Conservation (phyloP, 2,329 filamentous ascomycete species). For the Cryphonectria naterciae region DNA sequence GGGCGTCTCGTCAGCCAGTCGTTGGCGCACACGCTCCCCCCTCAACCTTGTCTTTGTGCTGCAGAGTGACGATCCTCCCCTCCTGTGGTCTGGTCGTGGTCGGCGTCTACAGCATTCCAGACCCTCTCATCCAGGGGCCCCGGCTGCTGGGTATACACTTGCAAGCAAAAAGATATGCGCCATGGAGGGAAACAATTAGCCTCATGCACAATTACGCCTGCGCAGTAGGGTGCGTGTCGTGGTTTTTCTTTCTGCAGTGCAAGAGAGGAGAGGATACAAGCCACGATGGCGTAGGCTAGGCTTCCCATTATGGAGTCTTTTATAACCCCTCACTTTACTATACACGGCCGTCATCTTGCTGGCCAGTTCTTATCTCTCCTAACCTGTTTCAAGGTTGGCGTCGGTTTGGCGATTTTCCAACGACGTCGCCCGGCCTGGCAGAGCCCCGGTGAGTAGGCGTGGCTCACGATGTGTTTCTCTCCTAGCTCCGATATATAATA, state of each 20-base stretch:
- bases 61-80: not conserved
- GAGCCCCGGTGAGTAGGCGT: not conserved
- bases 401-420: constrained; percentile 4
- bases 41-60: not conserved
- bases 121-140: no score
- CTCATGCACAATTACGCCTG: constrained; percentile 15
- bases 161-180: not conserved
- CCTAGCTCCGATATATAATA: constrained; percentile 18
- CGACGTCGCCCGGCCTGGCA: constrained; percentile 6
- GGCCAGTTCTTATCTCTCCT: constrained; percentile 13
- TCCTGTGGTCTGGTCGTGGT: not conserved
- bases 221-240: not conserved
- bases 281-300: constrained; percentile 1
- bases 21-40: constrained; percentile 8
- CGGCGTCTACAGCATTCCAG: not conserved
- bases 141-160: not conserved
- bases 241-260: not conserved
- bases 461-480: constrained; percentile 15
- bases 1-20: constrained; percentile 10
- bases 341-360: constrained; percentile 18
- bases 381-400: constrained; percentile 23
- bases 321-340: not conserved
- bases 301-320: constrained; percentile 1
- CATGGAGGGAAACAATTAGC: constrained; percentile 5
- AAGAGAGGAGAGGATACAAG: not conserved